Percentiles rank a stretch among this genome's conserved stretches.
Evolutionary conservation across 2,329 filamentous ascomycete species (phyloP).

Genomic region (Plenodomus tracheiphilus): DNA sequence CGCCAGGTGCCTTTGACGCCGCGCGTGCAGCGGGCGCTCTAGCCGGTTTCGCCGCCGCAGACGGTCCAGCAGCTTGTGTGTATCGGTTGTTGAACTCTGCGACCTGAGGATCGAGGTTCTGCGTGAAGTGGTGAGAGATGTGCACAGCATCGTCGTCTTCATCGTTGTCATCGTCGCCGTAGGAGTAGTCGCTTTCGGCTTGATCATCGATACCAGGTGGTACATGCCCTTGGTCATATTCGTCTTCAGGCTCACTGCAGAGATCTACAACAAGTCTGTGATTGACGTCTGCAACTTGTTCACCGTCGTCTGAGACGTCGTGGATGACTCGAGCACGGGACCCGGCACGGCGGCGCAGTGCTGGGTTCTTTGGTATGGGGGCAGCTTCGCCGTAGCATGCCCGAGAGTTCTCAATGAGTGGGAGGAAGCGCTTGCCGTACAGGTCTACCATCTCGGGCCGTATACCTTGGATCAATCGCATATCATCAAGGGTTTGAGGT

Average conservation of each 20-base stretch:
- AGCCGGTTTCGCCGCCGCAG: slow-evolving; percentile 12
- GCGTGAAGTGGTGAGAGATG: slow-evolving; percentile 37
- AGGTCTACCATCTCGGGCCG: slow-evolving; percentile 63
- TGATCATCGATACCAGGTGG: slow-evolving; percentile 9
- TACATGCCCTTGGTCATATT: slow-evolving; percentile 4
- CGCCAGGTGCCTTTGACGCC: slow-evolving; percentile 17
- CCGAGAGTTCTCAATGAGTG: slow-evolving; percentile 53
- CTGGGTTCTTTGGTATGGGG: slow-evolving; percentile 18
- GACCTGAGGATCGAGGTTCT: slow-evolving; percentile 29
- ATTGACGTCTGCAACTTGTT: slow-evolving; percentile 54
- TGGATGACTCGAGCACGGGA: slow-evolving; percentile 20
- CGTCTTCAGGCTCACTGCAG: slow-evolving; percentile 40
- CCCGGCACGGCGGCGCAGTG: slow-evolving; percentile 16
- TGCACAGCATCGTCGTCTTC: slow-evolving; percentile 24
- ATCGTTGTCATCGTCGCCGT: slow-evolving; percentile 25
- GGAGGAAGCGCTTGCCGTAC: slow-evolving; percentile 65
- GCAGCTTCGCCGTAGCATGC: slow-evolving; percentile 22
- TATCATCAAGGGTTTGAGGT: slow-evolving; percentile 63
- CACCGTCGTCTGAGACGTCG: slow-evolving; percentile 45
- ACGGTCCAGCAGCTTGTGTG: slow-evolving; percentile 21
- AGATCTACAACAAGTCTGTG: slow-evolving; percentile 54
- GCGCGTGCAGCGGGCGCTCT: slow-evolving; percentile 10
- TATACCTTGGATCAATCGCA: slow-evolving; percentile 67
- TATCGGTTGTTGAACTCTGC: slow-evolving; percentile 34
- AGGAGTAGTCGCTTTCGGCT: slow-evolving; percentile 24